Conservation (phyloP, 1,139 yeast genomes). For the Debaryomyces nepalensis region DNA sequence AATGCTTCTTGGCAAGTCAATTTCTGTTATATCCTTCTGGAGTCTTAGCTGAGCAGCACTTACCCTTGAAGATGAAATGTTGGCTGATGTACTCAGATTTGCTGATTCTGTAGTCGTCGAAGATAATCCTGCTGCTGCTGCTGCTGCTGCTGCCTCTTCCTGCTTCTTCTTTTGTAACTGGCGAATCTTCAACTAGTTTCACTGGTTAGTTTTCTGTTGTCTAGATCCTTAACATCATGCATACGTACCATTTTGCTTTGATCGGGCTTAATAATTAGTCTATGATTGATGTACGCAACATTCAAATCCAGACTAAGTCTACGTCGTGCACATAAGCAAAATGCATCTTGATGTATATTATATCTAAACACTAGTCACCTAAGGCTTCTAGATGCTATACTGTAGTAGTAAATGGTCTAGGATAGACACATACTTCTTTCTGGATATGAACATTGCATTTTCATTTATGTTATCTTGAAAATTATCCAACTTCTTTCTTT, state of each 20-base stretch:
- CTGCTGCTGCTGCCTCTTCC: conserved; percentile 36
- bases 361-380: no score
- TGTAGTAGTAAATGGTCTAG: conserved; percentile 1
- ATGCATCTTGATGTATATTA: not conserved
- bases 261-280: not conserved
- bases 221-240: not conserved
- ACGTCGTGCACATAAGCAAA: conserved; percentile 1
- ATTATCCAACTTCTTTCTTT: not conserved
- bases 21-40: conserved; percentile 68
- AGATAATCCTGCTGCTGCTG: conserved; percentile 29
- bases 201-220: conserved; percentile 12
- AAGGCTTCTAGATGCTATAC: conserved; percentile 1
- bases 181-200: conserved; percentile 54
- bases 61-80: conserved; percentile 26
- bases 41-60: conserved; percentile 59
- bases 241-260: conserved; percentile 9
- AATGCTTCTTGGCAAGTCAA: conserved; percentile 71
- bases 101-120: conserved; percentile 16
- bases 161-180: conserved; percentile 64
- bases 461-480: not conserved
- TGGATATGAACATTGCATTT: not conserved
- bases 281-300: conserved; percentile 4
- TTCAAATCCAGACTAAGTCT: not conserved
- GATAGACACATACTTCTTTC: not conserved
- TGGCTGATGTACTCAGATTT: conserved; percentile 12